Evolutionary conservation across 768 basidiomycete genomes (phyloP).

Genomic region (Phallus indusiatus): DNA sequence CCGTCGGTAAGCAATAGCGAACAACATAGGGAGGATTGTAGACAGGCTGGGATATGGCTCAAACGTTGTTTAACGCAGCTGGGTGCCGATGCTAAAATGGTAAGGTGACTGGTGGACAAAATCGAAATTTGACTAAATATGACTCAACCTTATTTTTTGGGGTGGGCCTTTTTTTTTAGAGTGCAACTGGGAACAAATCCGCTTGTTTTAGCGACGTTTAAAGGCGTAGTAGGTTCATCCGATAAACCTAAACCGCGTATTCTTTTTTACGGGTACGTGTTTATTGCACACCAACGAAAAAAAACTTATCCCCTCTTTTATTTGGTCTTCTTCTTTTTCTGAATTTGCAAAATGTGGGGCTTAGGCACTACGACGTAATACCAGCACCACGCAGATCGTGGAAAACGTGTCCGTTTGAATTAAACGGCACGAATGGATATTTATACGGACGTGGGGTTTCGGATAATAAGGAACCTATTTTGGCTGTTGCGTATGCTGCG

Average conservation of each 20-base stretch:
- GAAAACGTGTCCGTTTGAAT: slow-evolving; percentile 74
- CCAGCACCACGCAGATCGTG: slow-evolving; percentile 66
- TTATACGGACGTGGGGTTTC: slow-evolving; percentile 86
- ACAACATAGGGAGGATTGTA: slow-evolving; percentile 71
- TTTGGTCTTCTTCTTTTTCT: background rate
- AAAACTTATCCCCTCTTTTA: background rate
- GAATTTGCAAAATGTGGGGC: background rate
- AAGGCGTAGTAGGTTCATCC: slow-evolving; percentile 45
- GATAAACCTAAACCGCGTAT: slow-evolving; percentile 51
- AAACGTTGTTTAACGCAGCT: slow-evolving; percentile 82
- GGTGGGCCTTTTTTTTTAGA: too few relatives aligned
- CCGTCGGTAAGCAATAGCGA: slow-evolving; percentile 73
- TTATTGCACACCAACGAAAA: too few relatives aligned
- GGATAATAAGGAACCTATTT: slow-evolving; percentile 93
- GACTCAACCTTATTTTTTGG: background rate
- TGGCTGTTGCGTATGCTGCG: slow-evolving; percentile 85
- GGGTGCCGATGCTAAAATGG: slow-evolving; percentile 73
- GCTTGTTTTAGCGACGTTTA: slow-evolving; percentile 82
- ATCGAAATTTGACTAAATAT: background rate
- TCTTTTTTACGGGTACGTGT: slow-evolving; percentile 79
- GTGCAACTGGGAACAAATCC: slow-evolving; percentile 75
- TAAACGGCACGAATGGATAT: slow-evolving; percentile 80
- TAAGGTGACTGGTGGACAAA: slow-evolving; percentile 25
- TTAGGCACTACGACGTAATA: slow-evolving; percentile 93
- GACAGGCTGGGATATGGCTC: slow-evolving; percentile 90